Base-by-base conservation (phyloP, 306 rosid genomes). In the Macrotyloma uniflorum region DNA sequence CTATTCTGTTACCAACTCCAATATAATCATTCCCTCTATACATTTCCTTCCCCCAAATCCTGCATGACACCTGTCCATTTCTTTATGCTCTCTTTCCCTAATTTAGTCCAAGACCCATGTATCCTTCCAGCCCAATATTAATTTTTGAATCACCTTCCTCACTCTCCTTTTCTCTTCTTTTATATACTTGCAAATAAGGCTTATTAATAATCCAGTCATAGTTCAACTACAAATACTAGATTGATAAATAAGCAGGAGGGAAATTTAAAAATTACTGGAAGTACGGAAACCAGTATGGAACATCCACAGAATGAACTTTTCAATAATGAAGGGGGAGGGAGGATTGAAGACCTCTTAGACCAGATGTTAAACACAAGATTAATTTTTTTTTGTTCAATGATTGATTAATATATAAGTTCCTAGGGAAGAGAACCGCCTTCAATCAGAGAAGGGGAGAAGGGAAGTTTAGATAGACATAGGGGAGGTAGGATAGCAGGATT, bases 161-260 rank as follows among this genome's bases (percentile, higher is more conserved):
- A 8, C 42, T 36, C 11, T 9, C 40, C 42, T 36, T 36, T 36
- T 8, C 11, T 36, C 42, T 36, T 36, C 42, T 36, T 36, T 36
- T 36, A 36, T 36, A 36, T 36, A 8, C 42, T 1, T 36, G 42
- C 3, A 36, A 36, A 7, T 36, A 8, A 8, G 42, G 42, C 10
- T 8, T 8, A 8, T 36, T 36, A 36, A 8, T 36, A 36, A 36
- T 11, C 42, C 11, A 8, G 42, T 36, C 42, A 36, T 8, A 36
- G 42, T 74, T 67, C 64, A 80, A 77, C 23, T 45, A 49, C 69
- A 79, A 22, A 65, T 15, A 54, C 61, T 38, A 55, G 75, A 67
- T 42, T 68, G 76, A 53, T 51, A 33, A 72, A 47, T 55, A 49
- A 61, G 62, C 24, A 20, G 28, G 35, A 50, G 18, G 24, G 11